These are phyloP conservation scores for Candida pseudoglaebosa DNA, from an alignment of 805 yeast genomes.

Conservation along the genomic window DNA sequence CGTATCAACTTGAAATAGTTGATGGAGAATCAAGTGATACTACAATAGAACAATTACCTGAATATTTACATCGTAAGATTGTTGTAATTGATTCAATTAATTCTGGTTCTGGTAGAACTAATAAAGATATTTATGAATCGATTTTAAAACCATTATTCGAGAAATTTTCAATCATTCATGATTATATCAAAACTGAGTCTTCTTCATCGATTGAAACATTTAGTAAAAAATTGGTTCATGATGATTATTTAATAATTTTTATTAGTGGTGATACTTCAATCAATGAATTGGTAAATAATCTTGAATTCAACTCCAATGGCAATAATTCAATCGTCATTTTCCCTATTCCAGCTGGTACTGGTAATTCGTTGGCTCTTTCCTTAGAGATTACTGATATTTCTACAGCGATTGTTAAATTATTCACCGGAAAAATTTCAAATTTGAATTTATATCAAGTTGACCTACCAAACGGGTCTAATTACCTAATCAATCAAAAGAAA, in stretches of 20 bases:
- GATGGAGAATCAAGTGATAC: neutral
- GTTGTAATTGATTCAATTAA: conserved; percentile 45
- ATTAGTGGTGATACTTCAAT: conserved; percentile 87
- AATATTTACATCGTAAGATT: conserved; percentile 10
- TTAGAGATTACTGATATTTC: conserved; percentile 33
- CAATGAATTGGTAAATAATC: conserved; percentile 65
- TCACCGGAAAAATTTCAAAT: conserved; percentile 10
- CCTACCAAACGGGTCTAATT: conserved; percentile 35
- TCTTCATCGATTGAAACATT: conserved; percentile 35
- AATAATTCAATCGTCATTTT: conserved; percentile 21
- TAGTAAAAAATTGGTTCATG: conserved; percentile 20
- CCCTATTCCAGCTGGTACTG: conserved; percentile 77
- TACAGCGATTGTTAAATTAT: conserved; percentile 15
- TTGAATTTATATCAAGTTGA: conserved; percentile 42
- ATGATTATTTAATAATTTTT: conserved; percentile 46
- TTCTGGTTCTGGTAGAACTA: conserved; percentile 44
- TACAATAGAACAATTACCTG: neutral
- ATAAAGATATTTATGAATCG: conserved; percentile 33
- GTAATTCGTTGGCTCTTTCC: conserved; percentile 75
- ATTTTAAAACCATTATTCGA: conserved; percentile 48
- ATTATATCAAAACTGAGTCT: conserved; percentile 42
- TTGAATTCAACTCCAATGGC: conserved; percentile 11
- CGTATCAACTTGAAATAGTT: neutral
- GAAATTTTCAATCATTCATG: conserved; percentile 29
- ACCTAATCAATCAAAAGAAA: conserved; percentile 16